Evolutionary conservation across 2,329 filamentous ascomycete genomes (phyloP).

Genomic region (Ceratocystis harringtonii): DNA sequence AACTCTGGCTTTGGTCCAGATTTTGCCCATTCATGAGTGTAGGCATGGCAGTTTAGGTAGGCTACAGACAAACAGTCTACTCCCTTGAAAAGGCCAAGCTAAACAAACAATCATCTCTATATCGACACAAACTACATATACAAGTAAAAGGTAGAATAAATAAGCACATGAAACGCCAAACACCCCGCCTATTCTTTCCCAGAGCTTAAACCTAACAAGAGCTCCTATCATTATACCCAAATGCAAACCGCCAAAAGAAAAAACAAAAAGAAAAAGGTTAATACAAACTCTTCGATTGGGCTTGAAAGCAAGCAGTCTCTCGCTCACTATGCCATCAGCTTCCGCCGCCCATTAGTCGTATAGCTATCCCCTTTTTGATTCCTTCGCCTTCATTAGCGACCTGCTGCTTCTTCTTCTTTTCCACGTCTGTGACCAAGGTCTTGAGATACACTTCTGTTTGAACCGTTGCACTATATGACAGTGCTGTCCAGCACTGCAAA

Average conservation of each 20-base stretch:
- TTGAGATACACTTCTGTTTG: constrained; percentile 77
- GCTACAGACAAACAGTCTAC: neutral
- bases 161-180: neutral
- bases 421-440: constrained; percentile 57
- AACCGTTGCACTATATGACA: constrained; percentile 69
- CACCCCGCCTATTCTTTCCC: neutral
- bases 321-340: neutral
- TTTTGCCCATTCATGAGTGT: neutral
- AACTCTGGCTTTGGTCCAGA: neutral
- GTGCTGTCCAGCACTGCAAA: constrained; percentile 64
- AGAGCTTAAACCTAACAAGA: neutral
- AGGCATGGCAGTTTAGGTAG: neutral
- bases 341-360: constrained; percentile 29
- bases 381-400: constrained; percentile 27
- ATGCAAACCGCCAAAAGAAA: neutral
- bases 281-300: neutral
- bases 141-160: neutral
- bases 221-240: neutral
- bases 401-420: constrained; percentile 34
- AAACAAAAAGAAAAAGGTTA: neutral
- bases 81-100: neutral
- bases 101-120: neutral
- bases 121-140: neutral
- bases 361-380: constrained; percentile 28
- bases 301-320: neutral